Base-by-base conservation (phyloP, 306 rosid species). In the Rosa multiflora region DNA sequence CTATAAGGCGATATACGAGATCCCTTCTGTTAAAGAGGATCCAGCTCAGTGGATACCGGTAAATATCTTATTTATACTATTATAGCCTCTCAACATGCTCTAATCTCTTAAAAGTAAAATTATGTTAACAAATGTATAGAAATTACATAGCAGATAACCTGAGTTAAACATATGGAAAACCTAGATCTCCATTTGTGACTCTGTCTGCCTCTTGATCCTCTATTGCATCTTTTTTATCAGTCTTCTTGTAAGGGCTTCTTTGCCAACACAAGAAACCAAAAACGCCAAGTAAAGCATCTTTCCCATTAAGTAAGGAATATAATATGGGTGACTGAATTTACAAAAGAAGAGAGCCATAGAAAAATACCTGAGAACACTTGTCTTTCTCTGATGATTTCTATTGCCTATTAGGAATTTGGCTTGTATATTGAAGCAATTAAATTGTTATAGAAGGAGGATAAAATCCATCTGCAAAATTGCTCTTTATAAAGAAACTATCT, bases 1-100 rank as follows among this genome's bases (percentile, higher is more conserved):
- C 92, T 91, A 90, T 63, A 94, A 90, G 85, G 68, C 97, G 13
- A 94, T 94, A 72, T 90, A 94, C 47, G 97, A 90, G 20, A 90
- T 94, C 83, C 93, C 98, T 59, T 87, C 94, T 53, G 88, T 92
- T 78, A 94, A 82, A 82, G 97, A 94, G 76, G 78, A 89, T 79
- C 85, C 90, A n/a, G 81, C 85, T 2, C 86, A 86, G 66, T 94
- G 97, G 93, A 85, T 78, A 58, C 96, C 94, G 48, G 93, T 94
- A 85, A 66, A 86, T 23, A 61, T 70, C 80, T 47, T 46, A 17
- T 53, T 42, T 40, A 35, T 72, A 15, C 55, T 55, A 58, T 20
- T 66, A 23, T 66, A 17, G 43, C 70, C 47, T 37, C 21, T 66
- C 1, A 1, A 39, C 46, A 37, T 26, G 29, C 29, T 26, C 32